Evolutionary conservation across 2,329 filamentous ascomycete species (phyloP).

Genomic region (Arthrobotrys sinensis): DNA sequence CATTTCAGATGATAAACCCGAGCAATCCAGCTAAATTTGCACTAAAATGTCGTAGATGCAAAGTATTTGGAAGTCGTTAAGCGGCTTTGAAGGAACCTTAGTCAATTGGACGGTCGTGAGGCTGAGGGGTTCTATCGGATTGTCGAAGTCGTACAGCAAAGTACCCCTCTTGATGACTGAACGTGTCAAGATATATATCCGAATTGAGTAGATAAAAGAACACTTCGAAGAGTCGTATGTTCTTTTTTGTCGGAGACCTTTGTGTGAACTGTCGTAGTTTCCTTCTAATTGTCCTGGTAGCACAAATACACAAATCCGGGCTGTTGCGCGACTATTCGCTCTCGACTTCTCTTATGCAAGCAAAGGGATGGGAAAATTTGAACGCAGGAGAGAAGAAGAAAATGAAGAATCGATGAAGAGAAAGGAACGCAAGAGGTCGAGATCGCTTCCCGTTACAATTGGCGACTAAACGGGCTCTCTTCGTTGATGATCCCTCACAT

Average conservation of each 20-base stretch:
- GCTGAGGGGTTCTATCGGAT: constrained; percentile 24
- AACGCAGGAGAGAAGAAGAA: constrained; percentile 31
- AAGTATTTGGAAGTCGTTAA: constrained; percentile 45
- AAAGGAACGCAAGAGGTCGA: constrained; percentile 47
- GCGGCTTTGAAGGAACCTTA: constrained; percentile 18
- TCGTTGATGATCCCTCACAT: constrained; percentile 61
- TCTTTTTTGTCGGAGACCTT: constrained; percentile 26
- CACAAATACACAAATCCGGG: constrained; percentile 47
- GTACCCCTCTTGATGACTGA: constrained; percentile 47
- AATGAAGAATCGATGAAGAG: constrained; percentile 23
- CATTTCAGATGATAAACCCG: constrained; percentile 47
- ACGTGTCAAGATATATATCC: constrained; percentile 28
- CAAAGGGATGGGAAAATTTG: constrained; percentile 32
- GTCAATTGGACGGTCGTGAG: constrained; percentile 42
- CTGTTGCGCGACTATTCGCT: constrained; percentile 36
- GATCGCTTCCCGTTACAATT: constrained; percentile 59
- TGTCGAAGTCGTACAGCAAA: constrained; percentile 59
- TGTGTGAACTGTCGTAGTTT: constrained; percentile 19
- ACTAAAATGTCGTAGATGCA: constrained; percentile 46
- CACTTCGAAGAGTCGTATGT: constrained; percentile 10
- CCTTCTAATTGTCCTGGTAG: constrained; percentile 45
- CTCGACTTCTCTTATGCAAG: constrained; percentile 44
- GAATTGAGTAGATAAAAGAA: constrained; percentile 7
- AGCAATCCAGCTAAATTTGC: constrained; percentile 30
- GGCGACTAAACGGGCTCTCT: constrained; percentile 58